phyloP scores from a whole-genome alignment of 768 basidiomycete species.

The Tricholoma bakamatsutake region DNA sequence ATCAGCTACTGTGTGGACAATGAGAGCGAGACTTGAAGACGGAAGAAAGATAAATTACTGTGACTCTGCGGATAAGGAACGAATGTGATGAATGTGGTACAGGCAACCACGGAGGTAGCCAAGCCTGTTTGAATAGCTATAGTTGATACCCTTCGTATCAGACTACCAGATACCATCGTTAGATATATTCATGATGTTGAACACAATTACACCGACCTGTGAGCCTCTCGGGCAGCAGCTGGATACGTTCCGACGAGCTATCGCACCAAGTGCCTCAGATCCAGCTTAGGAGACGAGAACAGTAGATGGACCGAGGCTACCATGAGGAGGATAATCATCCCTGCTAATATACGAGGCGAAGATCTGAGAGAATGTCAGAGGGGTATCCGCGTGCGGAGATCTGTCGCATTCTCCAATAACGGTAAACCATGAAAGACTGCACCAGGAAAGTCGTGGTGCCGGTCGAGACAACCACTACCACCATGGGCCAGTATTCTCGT shows the following conservation, averaged over 20 bases:
- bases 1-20: background rate
- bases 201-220: background rate
- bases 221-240: background rate
- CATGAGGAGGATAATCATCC: background rate
- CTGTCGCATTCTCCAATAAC: background rate
- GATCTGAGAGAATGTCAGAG: background rate
- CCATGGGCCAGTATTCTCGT: background rate
- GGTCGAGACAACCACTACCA: background rate
- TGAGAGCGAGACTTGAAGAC: background rate
- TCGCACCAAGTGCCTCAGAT: too few relatives aligned
- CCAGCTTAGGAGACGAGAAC: background rate
- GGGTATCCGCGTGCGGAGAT: too few relatives aligned
- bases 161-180: background rate
- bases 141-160: background rate
- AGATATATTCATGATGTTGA: background rate
- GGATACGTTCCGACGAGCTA: conserved; percentile 1
- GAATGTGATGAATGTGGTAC: background rate
- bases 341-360: background rate
- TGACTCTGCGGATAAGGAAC: background rate
- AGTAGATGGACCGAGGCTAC: background rate
- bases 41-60: background rate
- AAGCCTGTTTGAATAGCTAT: background rate
- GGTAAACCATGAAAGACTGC: background rate
- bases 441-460: background rate
- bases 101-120: background rate